phyloP scores from a whole-genome alignment of 2,329 filamentous ascomycete species.

The Xylaria sp. region DNA sequence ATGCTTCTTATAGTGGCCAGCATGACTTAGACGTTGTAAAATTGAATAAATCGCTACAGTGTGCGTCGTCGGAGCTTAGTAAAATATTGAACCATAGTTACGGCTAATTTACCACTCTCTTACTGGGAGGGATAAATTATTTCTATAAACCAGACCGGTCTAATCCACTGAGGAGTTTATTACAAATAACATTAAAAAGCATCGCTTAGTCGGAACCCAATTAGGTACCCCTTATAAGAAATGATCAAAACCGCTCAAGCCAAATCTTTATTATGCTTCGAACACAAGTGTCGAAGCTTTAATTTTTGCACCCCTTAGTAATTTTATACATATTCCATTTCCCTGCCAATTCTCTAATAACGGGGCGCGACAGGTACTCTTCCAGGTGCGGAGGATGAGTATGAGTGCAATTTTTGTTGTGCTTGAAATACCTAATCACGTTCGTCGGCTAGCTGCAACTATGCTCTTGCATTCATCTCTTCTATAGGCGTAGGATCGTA shows the following conservation, averaged over 20 bases:
- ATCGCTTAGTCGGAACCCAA: not conserved
- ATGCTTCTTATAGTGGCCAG: not conserved
- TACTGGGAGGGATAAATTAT: not conserved
- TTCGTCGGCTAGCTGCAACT: not conserved
- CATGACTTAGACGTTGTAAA: not conserved
- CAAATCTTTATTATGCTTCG: not conserved
- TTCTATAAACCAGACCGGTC: not conserved
- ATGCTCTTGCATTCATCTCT: slow-evolving; percentile 7
- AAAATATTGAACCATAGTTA: not conserved
- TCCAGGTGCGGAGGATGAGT: too few relatives aligned
- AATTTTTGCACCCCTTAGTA: not conserved
- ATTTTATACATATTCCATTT: not conserved
- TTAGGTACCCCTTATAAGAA: not conserved
- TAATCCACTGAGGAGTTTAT: not conserved
- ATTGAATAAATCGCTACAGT: not conserved
- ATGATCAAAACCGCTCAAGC: not conserved
- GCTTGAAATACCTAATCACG: not conserved
- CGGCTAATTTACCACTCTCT: not conserved
- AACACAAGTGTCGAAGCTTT: not conserved
- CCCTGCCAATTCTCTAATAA: not conserved
- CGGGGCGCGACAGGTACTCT: too few relatives aligned
- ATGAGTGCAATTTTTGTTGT: not conserved
- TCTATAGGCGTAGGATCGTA: slow-evolving; percentile 16
- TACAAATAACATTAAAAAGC: too few relatives aligned
- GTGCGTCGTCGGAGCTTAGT: not conserved